Base-by-base conservation (phyloP, 371 early-diverging fungal species). In the Rhizomucor pusillus region DNA sequence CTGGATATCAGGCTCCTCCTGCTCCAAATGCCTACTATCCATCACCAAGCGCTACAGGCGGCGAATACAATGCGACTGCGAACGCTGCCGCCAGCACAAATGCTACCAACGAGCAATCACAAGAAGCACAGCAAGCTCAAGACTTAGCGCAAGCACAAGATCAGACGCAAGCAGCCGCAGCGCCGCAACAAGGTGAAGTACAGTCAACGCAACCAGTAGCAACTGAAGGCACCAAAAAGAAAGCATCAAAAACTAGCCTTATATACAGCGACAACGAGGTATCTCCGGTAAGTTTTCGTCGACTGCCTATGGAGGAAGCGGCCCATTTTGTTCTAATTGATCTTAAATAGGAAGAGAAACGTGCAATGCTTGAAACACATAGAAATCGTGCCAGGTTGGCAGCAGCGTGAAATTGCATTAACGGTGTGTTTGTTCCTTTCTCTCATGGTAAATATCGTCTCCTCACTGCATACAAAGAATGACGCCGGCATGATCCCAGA, bases 231-330 rank as follows among this genome's bases (percentile, higher is more conserved):
- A 47, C 52, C 23, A 75, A 75, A 36, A 71, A 71, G 50, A 75
- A 75, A 50, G 66, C 75, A 36, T 57, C 67, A 7, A 71, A 71
- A 40, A 55, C 63, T 19, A 60, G 67, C 13, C 54, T 75, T 34
- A 67, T 75, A 19, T 75, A 69, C 49, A 75, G 60, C 39, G 60
- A 75, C 47, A 65, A 65, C 54, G 69, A 69, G 2, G 22, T 62
- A 13, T 75, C 75, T 49, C 70, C 75, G 47, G 75, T 75, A 66
- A 65, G 65, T 60, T 29, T n/a, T n/a, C n/a, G n/a, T 33, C 11
- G 20, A 34, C 9, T 33, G 22, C 19, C 33, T 50, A 16, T 24
- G 16, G 29, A 39, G n/a, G n/a, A n/a, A n/a, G n/a, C n/a, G n/a
- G n/a, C n/a, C n/a, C n/a, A n/a, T n/a, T n/a, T n/a, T n/a, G n/a